A percentile compares a stretch with the other conserved stretches of the same genome.
These are phyloP conservation scores for Xylaria venustula DNA, from an alignment of 495 filamentous ascomycete species.

Conservation along the genomic window DNA sequence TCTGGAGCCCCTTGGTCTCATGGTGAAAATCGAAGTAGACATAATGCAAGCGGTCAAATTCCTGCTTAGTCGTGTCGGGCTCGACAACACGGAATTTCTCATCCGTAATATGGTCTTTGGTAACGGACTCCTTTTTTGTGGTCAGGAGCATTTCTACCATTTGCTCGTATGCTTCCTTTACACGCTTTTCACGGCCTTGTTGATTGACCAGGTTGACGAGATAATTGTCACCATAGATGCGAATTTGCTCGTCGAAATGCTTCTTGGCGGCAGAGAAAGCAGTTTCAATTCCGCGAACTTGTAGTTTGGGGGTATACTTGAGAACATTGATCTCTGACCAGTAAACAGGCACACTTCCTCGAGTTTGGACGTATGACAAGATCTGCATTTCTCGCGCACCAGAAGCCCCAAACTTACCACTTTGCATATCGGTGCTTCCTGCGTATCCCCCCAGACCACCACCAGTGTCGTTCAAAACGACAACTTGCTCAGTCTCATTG, in stretches of 20 bases:
- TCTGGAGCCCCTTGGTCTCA: conserved; percentile 90
- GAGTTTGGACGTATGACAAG: conserved; percentile 89
- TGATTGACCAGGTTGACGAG: conserved; percentile 97
- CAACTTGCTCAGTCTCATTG: conserved; percentile 94
- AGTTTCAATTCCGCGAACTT: conserved; percentile 81
- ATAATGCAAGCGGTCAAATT: conserved; percentile 84
- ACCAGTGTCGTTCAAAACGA: conserved; percentile 79
- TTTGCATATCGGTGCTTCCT: conserved; percentile 70
- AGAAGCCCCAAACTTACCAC: conserved; percentile 57
- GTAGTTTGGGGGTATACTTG: conserved; percentile 83
- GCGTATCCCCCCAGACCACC: conserved; percentile 75
- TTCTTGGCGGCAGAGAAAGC: conserved; percentile 72
- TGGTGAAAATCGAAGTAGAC: conserved; percentile 98
- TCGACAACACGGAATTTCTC: conserved; percentile 84
- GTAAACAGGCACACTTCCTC: conserved; percentile 89
- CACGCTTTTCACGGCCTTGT: conserved; percentile 77
- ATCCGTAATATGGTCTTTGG: conserved; percentile 54
- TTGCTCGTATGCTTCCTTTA: conserved; percentile 92
- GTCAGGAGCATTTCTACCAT: conserved; percentile 73
- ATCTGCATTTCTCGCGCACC: conserved; percentile 77
- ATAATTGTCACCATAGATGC: conserved; percentile 91
- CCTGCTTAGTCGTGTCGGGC: conserved; percentile 52
- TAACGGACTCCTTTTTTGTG: conserved; percentile 60
- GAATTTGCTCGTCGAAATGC: conserved; percentile 91
- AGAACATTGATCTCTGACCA: conserved; percentile 95